Conservation (phyloP, 768 basidiomycete species). For the Kwoniella dejecticola region DNA sequence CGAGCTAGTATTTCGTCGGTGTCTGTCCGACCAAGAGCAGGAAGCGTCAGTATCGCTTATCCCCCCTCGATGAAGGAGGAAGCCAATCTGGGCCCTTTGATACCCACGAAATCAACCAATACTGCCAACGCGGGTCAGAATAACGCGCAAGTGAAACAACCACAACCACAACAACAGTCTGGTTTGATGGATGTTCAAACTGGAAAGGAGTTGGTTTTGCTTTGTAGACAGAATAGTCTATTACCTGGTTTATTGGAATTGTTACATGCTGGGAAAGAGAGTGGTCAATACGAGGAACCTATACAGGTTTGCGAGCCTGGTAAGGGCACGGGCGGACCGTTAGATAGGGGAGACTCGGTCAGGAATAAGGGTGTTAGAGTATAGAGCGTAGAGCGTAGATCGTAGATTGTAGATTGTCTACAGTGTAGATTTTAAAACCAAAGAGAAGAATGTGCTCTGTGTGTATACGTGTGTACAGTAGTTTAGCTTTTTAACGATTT, state of each 20-base stretch:
- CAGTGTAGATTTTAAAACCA: too few species aligned
- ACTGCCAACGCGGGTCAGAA: not conserved
- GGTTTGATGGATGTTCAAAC: conserved; percentile 72
- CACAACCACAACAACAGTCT: too few species aligned
- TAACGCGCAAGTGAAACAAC: too few species aligned
- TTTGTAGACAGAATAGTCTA: conserved; percentile 87
- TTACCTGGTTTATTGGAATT: conserved; percentile 72
- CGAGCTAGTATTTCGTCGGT: too few species aligned
- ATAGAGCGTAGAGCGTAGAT: too few species aligned
- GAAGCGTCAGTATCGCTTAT: conserved; percentile 36
- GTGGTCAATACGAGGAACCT: not conserved
- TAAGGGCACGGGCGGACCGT: too few species aligned
- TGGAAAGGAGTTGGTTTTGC: conserved; percentile 77
- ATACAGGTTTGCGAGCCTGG: too few species aligned
- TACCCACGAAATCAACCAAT: conserved; percentile 6
- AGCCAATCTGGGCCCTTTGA: conserved; percentile 15
- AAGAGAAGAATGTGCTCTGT: not conserved
- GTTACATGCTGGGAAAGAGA: conserved; percentile 36
- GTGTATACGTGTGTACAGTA: not conserved
- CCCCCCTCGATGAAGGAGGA: conserved; percentile 38
- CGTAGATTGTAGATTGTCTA: too few species aligned
- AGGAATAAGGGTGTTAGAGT: conserved; percentile 20
- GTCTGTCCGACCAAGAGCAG: conserved; percentile 24
- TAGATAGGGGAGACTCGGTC: conserved; percentile 9
- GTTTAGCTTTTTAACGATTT: conserved; percentile 4